phyloP scores from a whole-genome alignment of 257 asterid species.

The Solanum paucissectum region DNA sequence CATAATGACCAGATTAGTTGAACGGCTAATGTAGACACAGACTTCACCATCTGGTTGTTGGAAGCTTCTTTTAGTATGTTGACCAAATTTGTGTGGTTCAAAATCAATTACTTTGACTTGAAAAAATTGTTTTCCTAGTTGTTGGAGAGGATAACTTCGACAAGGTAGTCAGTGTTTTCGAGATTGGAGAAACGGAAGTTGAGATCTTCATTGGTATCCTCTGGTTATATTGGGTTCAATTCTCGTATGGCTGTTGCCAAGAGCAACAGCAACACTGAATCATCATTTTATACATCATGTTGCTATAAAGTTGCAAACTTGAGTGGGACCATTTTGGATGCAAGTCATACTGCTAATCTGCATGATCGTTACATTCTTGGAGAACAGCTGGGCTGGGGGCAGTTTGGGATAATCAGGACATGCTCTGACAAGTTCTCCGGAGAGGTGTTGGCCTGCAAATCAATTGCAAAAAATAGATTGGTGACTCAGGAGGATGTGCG shows the following conservation, averaged over 20 bases:
- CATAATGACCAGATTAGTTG: not conserved
- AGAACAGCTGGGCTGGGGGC: slow-evolving; percentile 70
- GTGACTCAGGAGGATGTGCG: slow-evolving; percentile 64
- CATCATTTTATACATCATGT: slow-evolving; percentile 22
- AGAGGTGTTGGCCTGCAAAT: slow-evolving; percentile 72
- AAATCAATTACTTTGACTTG: slow-evolving; percentile 26
- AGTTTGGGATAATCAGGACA: slow-evolving; percentile 61
- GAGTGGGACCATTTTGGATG: slow-evolving; percentile 40
- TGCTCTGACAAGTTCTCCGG: slow-evolving; percentile 54
- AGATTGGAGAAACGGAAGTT: slow-evolving; percentile 4
- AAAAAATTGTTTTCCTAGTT: not conserved
- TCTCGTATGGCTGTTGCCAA: slow-evolving; percentile 69
- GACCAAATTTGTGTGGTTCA: slow-evolving; percentile 12
- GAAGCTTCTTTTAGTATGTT: slow-evolving; percentile 17
- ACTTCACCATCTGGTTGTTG: slow-evolving; percentile 6
- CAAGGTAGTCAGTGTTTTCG: not conserved
- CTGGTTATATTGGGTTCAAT: slow-evolving; percentile 15
- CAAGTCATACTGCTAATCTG: slow-evolving; percentile 23
- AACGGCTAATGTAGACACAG: slow-evolving; percentile 13
- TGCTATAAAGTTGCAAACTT: slow-evolving; percentile 43
- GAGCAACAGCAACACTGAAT: slow-evolving; percentile 35
- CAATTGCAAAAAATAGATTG: slow-evolving; percentile 66
- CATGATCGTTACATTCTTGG: slow-evolving; percentile 51
- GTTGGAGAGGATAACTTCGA: not conserved
- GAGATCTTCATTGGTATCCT: slow-evolving; percentile 8